These are phyloP conservation scores for Coniosporium tulheliwenetii DNA, from an alignment of 2,329 filamentous ascomycete genomes.

Conservation along the genomic window DNA sequence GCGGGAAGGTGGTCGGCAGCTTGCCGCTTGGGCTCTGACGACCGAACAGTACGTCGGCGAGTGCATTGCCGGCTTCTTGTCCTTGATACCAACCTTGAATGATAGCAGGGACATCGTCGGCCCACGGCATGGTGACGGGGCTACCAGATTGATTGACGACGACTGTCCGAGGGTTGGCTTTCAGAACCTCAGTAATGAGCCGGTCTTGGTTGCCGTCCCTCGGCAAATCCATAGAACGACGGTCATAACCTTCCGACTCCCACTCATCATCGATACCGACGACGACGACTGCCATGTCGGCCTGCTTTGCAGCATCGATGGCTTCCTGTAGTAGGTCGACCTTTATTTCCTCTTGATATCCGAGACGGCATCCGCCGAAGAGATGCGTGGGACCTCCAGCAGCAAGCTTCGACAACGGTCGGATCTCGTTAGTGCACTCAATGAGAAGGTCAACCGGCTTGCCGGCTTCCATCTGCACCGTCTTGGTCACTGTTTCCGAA, in stretches of 20 bases:
- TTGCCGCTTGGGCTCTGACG: slow-evolving; percentile 50
- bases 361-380: slow-evolving; percentile 54
- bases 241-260: slow-evolving; percentile 40
- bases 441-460: slow-evolving; percentile 25
- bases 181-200: slow-evolving; percentile 15
- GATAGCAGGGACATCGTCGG: too few relatives aligned
- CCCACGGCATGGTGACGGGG: too few relatives aligned
- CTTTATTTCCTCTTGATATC: slow-evolving; percentile 42
- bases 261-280: slow-evolving; percentile 36
- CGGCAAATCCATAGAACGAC: slow-evolving; percentile 45
- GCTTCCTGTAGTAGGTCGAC: slow-evolving; percentile 29
- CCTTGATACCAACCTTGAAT: too few relatives aligned
- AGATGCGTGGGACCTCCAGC: slow-evolving; percentile 22
- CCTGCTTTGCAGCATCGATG: slow-evolving; percentile 45
- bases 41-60: slow-evolving; percentile 52
- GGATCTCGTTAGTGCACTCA: slow-evolving; percentile 49
- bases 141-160: too few relatives aligned
- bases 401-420: slow-evolving; percentile 29
- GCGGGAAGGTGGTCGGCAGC: slow-evolving; percentile 51
- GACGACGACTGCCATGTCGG: slow-evolving; percentile 57
- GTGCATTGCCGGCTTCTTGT: slow-evolving; percentile 47
- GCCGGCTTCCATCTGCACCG: too few relatives aligned
- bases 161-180: too few relatives aligned
- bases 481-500: too few relatives aligned
- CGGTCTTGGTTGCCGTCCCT: slow-evolving; percentile 37